These are phyloP conservation scores for Mycena kentingensis DNA, from an alignment of 768 basidiomycete species.

Conservation along the genomic window DNA sequence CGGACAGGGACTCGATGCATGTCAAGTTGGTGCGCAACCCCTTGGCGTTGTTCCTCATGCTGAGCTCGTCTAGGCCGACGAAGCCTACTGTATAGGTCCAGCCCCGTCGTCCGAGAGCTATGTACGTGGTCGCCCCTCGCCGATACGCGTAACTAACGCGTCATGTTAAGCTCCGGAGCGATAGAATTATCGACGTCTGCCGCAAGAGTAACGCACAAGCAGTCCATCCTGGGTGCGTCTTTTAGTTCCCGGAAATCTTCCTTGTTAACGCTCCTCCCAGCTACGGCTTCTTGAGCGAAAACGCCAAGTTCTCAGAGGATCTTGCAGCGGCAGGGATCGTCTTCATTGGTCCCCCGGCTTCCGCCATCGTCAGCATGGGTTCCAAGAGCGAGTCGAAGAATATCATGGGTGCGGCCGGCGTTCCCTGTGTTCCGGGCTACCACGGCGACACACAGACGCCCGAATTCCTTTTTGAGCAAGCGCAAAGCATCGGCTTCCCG, in stretches of 20 bases:
- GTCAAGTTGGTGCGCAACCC: constrained; percentile 63
- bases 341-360: constrained; percentile 88
- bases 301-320: constrained; percentile 74
- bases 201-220: constrained; percentile 86
- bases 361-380: constrained; percentile 91
- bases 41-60: neutral
- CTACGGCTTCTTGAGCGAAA: constrained; percentile 92
- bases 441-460: constrained; percentile 83
- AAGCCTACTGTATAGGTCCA: constrained; percentile 93
- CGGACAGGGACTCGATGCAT: constrained; percentile 79
- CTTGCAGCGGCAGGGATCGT: constrained; percentile 79
- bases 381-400: constrained; percentile 97
- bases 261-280: too few species aligned
- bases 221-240: constrained; percentile 83
- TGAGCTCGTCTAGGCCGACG: constrained; percentile 61
- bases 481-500: constrained; percentile 68
- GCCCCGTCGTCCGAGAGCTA: constrained; percentile 88
- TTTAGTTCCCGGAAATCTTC: neutral
- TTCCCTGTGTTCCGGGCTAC: constrained; percentile 94
- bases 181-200: constrained; percentile 87
- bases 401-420: constrained; percentile 89
- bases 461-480: constrained; percentile 64
- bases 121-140: constrained; percentile 48
- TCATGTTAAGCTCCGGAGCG: constrained; percentile 73
- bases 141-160: neutral